A percentile compares a stretch with the other conserved stretches of the same genome.
phyloP scores from a whole-genome alignment of 192 early-diverging fungal species.

The Funneliformis mosseae region DNA sequence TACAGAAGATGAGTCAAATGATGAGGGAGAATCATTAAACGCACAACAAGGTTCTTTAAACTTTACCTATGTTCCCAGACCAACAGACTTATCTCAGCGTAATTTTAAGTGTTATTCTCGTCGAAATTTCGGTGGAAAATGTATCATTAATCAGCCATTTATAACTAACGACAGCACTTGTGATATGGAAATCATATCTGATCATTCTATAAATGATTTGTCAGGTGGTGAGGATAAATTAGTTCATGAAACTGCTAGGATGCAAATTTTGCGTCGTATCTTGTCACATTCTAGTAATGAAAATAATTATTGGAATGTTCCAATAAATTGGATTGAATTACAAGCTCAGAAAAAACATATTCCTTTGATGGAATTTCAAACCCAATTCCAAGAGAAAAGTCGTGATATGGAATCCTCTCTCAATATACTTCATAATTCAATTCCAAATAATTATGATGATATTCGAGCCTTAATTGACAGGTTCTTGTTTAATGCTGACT shows the following conservation, averaged over 20 bases:
- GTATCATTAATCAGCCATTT: background rate
- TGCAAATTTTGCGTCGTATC: constrained; percentile 15
- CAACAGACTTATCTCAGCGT: constrained; percentile 4
- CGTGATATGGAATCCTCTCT: constrained; percentile 5
- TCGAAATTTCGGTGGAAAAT: background rate
- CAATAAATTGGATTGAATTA: constrained; percentile 18
- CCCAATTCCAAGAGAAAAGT: constrained; percentile 10
- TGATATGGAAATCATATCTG: constrained; percentile 7
- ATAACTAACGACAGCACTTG: background rate
- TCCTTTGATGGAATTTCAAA: background rate
- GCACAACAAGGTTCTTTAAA: background rate
- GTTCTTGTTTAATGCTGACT: constrained; percentile 20
- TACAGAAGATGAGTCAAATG: constrained; percentile 14
- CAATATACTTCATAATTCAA: background rate
- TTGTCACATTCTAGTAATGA: constrained; percentile 12
- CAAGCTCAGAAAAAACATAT: constrained; percentile 18
- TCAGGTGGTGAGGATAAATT: background rate
- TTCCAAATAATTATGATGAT: constrained; percentile 13
- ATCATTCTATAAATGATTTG: background rate
- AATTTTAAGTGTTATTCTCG: background rate
- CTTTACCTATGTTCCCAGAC: background rate
- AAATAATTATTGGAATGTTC: constrained; percentile 19
- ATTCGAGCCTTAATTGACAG: constrained; percentile 2
- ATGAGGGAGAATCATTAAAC: background rate
- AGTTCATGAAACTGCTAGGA: constrained; percentile 2